Base-by-base conservation (phyloP, 2,329 filamentous ascomycete species). In the Trichophaea hybrida region DNA sequence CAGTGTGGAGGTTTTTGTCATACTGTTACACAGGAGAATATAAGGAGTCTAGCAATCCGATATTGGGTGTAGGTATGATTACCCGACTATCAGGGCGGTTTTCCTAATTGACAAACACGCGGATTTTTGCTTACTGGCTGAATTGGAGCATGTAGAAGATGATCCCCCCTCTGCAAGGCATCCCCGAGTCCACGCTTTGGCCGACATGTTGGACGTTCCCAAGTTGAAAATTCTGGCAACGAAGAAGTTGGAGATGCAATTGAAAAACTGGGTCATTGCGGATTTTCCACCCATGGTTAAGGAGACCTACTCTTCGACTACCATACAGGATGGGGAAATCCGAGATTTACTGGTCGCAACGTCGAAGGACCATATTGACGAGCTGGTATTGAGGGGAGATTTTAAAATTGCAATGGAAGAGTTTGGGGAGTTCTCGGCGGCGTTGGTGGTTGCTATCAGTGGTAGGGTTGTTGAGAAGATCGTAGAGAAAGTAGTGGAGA, bases 201-300 rank as follows among this genome's bases (percentile, higher is more conserved):
- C 53, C 12, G 53, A 55, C 44, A 44, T 55, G 35, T 32, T 55
- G n/a, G 53, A 44, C 44, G 53, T 32, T 6, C 53, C 53, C 4
- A 13, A n/a, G 24, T 17, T 55, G 13, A 55, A 55, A 34, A 44
- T 13, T 31, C 13, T 55, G 10, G 40, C 53, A n/a, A 32, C 53
- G 24, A 32, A 13, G 8, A 55, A 46, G 31, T 17, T 55, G 4
- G 32, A 55, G 37, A 8, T 6, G 15, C 13, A 40, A 12, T 37
- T 55, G 12, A 6, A 40, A 1, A 46, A 10, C 53, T 15, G 44
- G n/a, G 15, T 55, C 34, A 1, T 37, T 8, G 17, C 24, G 13
- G 53, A 55, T 8, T 55, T 55, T 15, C 35, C 17, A 12, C 7
- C 15, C 13, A 32, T 35, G 35, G 53, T 55, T 4, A n/a, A 15